Evolutionary conservation across 2,329 filamentous ascomycete species (phyloP), one percentile per base, ranked within the genome.

Genomic region (Raffaelea albimanens): DNA sequence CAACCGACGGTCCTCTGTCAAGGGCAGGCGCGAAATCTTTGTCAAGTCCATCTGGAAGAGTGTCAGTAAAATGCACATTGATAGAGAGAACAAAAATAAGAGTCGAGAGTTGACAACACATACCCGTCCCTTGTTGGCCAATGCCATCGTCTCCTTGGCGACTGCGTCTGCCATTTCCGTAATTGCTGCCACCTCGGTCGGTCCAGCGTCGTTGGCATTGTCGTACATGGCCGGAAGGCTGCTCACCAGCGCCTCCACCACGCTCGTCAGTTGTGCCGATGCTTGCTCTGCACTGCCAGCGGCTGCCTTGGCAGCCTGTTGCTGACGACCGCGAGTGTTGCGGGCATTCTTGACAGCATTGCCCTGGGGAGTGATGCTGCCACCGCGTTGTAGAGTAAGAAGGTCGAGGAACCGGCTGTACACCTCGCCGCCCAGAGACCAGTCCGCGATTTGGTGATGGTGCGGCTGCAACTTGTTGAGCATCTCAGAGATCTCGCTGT

Each of bases 81-180:
- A 29, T 23, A 19, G 2, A 16, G 10, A 40, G 8, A 8, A 39
- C 3, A 40, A 10, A 10, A 39, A 45, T 43, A 10, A 4, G 11
- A 14, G 9, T 36, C 2, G 25, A 33, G 40, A 36, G n/a, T n/a
- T n/a, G n/a, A n/a, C n/a, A 31, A 43, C 45, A 65, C 74, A 61
- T 63, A 82, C 80, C 62, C 76, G 71, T 55, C 76, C 76, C 57
- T 74, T 71, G 58, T 76, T 75, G 43, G 67, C 66, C 52, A 68
- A 56, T 49, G 72, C 72, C 46, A 81, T 68, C 50, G 85, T 76
- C 60, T 81, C 76, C 52, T 76, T 75, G 10, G 85, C 85, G 50
- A 91, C 79, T 41, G 82, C 73, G 46, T 80, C 79, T 42, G 83
- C 84, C 76, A 95, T 95, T 59, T 94, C 88, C 53, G 83, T 82